Conservation (phyloP, 192 early-diverging fungal genomes). For the Martensiomyces pterosporus region DNA sequence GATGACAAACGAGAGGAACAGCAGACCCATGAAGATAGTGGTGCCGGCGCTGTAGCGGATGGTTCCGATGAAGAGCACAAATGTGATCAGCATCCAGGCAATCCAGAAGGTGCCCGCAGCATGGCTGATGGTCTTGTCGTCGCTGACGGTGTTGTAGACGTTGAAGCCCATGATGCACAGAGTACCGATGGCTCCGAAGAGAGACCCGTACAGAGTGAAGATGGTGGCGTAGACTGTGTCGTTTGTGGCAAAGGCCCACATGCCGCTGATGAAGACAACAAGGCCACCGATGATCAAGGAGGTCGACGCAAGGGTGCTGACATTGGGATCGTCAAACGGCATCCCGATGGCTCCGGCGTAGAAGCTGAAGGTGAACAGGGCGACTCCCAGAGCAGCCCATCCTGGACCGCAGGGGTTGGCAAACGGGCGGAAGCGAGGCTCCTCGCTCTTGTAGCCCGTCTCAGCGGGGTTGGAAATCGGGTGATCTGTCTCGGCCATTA, state of each 20-base stretch:
- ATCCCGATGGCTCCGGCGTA: conserved; percentile 50
- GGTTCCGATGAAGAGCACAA: conserved; percentile 62
- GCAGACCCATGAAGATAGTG: conserved; percentile 56
- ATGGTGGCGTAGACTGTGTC: conserved; percentile 82
- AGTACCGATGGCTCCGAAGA: conserved; percentile 58
- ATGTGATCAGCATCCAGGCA: conserved; percentile 66
- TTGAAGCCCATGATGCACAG: conserved; percentile 51
- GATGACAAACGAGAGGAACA: conserved; percentile 63
- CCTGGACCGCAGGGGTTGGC: conserved; percentile 44
- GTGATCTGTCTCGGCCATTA: conserved; percentile 1
- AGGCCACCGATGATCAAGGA: conserved; percentile 48
- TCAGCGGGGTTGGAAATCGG: conserved; percentile 1
- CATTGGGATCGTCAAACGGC: conserved; percentile 48
- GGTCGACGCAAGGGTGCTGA: conserved; percentile 43
- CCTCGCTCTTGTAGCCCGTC: conserved; percentile 13
- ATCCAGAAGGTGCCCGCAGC: conserved; percentile 66
- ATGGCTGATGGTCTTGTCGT: conserved; percentile 51
- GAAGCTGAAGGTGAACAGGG: conserved; percentile 50
- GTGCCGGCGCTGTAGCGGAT: conserved; percentile 57
- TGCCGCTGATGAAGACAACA: conserved; percentile 48
- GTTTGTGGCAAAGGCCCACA: conserved; percentile 75
- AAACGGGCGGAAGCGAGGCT: conserved; percentile 47
- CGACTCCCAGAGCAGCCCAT: conserved; percentile 47
- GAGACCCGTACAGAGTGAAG: conserved; percentile 68
- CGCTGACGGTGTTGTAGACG: conserved; percentile 53